Evolutionary conservation across 129 eudicot genomes (phyloP).

Genomic region (Solidago caesia): DNA sequence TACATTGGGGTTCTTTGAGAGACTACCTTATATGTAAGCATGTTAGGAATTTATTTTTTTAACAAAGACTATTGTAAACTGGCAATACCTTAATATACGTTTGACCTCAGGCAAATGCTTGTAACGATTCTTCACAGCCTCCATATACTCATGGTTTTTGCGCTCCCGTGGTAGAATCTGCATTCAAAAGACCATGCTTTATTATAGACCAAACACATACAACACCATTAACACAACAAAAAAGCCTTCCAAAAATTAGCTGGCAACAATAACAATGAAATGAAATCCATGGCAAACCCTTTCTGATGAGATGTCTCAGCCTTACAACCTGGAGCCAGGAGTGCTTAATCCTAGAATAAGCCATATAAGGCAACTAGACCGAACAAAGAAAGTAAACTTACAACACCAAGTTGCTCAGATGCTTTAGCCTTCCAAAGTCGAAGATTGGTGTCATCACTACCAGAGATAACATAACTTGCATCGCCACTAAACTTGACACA

Average conservation of each 20-base stretch:
- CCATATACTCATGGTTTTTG: constrained; percentile 79
- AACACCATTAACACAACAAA: constrained; percentile 1
- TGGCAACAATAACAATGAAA: neutral
- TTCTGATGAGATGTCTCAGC: neutral
- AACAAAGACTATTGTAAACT: neutral
- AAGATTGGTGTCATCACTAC: constrained; percentile 96
- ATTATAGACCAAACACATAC: neutral
- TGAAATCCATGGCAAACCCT: neutral
- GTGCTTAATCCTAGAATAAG: neutral
- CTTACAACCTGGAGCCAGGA: neutral
- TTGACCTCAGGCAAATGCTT: constrained; percentile 95
- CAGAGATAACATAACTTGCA: constrained; percentile 88
- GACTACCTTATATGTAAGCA: neutral
- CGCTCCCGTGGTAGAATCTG: constrained; percentile 97
- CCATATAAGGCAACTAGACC: neutral
- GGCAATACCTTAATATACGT: constrained; percentile 74
- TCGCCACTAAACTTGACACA: constrained; percentile 86
- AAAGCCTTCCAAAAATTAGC: neutral
- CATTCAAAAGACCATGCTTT: neutral
- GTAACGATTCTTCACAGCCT: constrained; percentile 87
- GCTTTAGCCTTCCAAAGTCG: constrained; percentile 99
- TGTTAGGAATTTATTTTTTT: neutral
- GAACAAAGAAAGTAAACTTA: constrained; percentile 31
- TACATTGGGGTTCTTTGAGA: neutral
- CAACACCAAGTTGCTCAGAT: constrained; percentile 96